Evolutionary conservation across 106 monocot species (phyloP).

Genomic region (Dendrobium huoshanense): DNA sequence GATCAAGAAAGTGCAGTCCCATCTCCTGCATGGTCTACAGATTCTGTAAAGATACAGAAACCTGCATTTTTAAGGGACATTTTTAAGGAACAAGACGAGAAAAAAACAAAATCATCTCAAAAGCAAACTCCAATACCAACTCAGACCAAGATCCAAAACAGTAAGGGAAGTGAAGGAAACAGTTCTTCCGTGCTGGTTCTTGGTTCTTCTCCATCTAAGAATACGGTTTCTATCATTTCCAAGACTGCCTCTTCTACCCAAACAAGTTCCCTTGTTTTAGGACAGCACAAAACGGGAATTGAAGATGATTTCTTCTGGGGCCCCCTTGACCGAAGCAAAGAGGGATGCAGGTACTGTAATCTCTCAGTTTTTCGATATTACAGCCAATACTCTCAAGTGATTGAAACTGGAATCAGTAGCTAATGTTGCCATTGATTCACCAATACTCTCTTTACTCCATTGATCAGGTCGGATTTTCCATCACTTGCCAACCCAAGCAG

Average conservation of each 20-base stretch:
- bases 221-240: constrained; percentile 26
- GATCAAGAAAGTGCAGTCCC: constrained; percentile 45
- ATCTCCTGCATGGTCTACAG: constrained; percentile 72
- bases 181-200: constrained; percentile 42
- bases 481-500: constrained; percentile 35
- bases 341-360: constrained; percentile 52
- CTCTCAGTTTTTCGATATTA: background rate
- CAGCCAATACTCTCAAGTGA: background rate
- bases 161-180: constrained; percentile 26
- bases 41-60: constrained; percentile 48
- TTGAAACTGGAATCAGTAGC: background rate
- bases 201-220: constrained; percentile 75
- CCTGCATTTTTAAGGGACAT: constrained; percentile 74
- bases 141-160: constrained; percentile 33
- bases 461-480: constrained; percentile 54
- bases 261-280: constrained; percentile 19
- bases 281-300: constrained; percentile 35
- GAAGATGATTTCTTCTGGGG: constrained; percentile 99
- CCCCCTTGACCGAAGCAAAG: constrained; percentile 57
- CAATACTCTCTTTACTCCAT: background rate
- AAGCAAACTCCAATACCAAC: constrained; percentile 39
- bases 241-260: constrained; percentile 30
- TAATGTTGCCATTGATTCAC: background rate
- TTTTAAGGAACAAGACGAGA: constrained; percentile 78
- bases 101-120: constrained; percentile 11